Percentiles rank a stretch among this genome's conserved stretches.
These are phyloP conservation scores for Jasminum sambac DNA, from an alignment of 257 asterid species.

Conservation along the genomic window DNA sequence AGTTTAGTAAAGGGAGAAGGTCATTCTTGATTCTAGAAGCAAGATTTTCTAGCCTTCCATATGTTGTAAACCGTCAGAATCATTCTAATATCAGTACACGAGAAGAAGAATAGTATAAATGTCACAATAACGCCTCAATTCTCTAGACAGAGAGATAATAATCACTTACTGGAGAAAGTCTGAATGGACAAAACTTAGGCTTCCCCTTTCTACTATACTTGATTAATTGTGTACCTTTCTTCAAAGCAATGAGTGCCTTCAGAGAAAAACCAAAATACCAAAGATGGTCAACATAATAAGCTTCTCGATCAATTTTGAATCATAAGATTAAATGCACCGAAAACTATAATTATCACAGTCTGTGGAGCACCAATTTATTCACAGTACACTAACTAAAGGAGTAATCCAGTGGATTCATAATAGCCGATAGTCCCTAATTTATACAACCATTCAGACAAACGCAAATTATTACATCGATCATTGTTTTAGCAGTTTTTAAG, in stretches of 20 bases:
- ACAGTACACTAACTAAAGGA: not conserved
- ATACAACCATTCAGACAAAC: not conserved
- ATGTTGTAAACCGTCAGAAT: not conserved
- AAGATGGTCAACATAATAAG: constrained; percentile 17
- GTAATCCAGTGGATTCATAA: not conserved
- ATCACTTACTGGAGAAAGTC: constrained; percentile 83
- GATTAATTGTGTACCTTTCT: constrained; percentile 90
- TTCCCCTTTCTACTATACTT: constrained; percentile 97
- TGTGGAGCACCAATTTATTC: not conserved
- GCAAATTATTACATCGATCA: not conserved
- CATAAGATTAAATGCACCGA: not conserved
- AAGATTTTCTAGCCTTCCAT: not conserved
- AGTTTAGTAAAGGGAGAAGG: not conserved
- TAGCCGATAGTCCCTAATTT: not conserved
- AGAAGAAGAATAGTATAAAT: not conserved
- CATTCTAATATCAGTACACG: not conserved
- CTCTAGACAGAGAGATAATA: constrained; percentile 7
- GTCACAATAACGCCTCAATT: not conserved
- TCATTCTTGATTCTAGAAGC: not conserved
- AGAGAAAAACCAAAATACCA: constrained; percentile 20
- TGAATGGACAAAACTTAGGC: constrained; percentile 89
- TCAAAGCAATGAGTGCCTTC: constrained; percentile 83
- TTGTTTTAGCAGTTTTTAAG: not conserved
- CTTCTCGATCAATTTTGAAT: not conserved
- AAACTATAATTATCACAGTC: not conserved